Evolutionary conservation across 805 yeast species (phyloP), one percentile per base, ranked within the genome.

Genomic region (Barnettozyma sp.): DNA sequence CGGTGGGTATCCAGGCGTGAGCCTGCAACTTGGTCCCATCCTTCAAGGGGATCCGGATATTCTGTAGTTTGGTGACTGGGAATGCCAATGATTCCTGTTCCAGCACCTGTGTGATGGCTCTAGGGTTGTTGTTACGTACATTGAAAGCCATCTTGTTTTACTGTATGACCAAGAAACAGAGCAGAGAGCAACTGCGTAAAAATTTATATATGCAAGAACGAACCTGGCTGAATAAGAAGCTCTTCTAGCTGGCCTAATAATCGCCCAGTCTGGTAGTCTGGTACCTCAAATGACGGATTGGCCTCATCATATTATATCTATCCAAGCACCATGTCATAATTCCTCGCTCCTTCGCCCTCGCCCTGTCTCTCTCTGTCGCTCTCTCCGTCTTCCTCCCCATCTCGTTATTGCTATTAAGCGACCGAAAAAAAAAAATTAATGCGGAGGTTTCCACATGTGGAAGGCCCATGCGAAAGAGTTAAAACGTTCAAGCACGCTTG

Each of bases 1-100:
- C 50, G 17, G 51, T 46, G 5, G 73, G 72, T 30, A 66, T 54
- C 73, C 72, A 68, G 23, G 63, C 50, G 42, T 66, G 66, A 3
- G 68, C 72, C 41, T 58, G 61, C 12, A 67, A 38, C 12, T 50
- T 42, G 15, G 48, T 29, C 0, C 70, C 71, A 49, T 66, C 72
- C 18, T 53, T 56, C 57, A 63, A 46, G 3, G 63, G 59, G 36
- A 67, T 62, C 22, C 49, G 45, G 12, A 66, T 48, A 40, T 62
- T 51, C 35, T 60, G 63, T 4, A 63, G 32, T 39, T 65, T 65
- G 32, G 47, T 37, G 11, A 54, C 44, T 20, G 53, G 54, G 41
- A 44, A 48, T 2, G 63, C 64, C 15, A 65, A 42, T 1, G 53
- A 40, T 11, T 32, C 36, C n/a, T 43, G 54, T 10, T 46, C 52